Evolutionary conservation across 1,284 basidiomycete species (phyloP).

Genomic region (Farysia itapuensis): DNA sequence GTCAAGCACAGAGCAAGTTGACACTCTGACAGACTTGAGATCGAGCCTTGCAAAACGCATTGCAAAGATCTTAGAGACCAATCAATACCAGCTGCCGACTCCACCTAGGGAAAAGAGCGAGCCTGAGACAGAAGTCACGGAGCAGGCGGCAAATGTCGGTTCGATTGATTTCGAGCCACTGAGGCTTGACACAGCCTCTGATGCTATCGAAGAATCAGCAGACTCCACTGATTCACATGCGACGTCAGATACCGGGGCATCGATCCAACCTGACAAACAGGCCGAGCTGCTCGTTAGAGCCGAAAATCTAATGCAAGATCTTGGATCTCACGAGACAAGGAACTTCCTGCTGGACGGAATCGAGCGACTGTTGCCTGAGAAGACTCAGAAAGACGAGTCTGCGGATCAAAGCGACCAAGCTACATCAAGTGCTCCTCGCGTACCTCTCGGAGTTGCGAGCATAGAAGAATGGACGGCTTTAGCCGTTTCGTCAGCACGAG

Average conservation of each 20-base stretch:
- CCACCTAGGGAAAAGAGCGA: too few relatives aligned
- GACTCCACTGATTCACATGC: too few relatives aligned
- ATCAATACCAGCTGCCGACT: slow-evolving; percentile 15
- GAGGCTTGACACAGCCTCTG: too few relatives aligned
- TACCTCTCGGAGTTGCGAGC: slow-evolving; percentile 30
- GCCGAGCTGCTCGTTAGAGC: slow-evolving; percentile 3
- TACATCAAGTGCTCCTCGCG: neutral
- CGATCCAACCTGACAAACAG: too few relatives aligned
- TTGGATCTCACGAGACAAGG: slow-evolving; percentile 9
- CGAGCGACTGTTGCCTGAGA: slow-evolving; percentile 7
- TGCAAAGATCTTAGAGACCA: slow-evolving; percentile 14
- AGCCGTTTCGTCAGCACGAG: slow-evolving; percentile 32
- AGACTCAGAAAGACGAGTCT: neutral
- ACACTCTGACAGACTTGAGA: slow-evolving; percentile 19
- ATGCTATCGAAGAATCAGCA: too few relatives aligned
- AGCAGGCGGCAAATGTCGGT: too few relatives aligned
- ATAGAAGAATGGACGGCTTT: slow-evolving; percentile 45
- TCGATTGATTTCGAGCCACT: too few relatives aligned
- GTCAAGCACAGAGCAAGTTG: neutral
- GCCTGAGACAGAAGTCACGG: too few relatives aligned
- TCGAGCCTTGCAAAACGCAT: slow-evolving; percentile 16
- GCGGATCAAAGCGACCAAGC: neutral
- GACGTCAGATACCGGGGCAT: too few relatives aligned
- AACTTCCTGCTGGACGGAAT: slow-evolving; percentile 26
- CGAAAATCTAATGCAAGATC: slow-evolving; percentile 19